phyloP scores from a whole-genome alignment of 192 early-diverging fungal species.

The Blastocladiella britannica region DNA sequence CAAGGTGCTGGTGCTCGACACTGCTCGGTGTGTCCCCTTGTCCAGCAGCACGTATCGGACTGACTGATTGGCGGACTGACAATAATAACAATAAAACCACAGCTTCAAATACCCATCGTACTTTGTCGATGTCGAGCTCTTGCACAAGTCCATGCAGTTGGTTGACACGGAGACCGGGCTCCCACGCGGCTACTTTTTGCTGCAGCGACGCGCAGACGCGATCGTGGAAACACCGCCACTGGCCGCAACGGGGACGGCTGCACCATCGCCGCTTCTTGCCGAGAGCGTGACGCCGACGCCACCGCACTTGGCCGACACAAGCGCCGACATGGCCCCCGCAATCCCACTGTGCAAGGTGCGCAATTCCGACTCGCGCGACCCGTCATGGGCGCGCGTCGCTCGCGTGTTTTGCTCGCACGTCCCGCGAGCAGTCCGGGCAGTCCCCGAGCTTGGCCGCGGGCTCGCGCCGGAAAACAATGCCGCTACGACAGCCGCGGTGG shows the following conservation, averaged over 20 bases:
- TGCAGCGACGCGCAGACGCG: slow-evolving; percentile 9
- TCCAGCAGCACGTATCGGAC: background rate
- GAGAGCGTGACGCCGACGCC: background rate
- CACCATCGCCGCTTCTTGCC: background rate
- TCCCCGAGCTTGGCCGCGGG: too few species aligned
- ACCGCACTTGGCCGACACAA: too few species aligned
- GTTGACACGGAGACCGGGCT: slow-evolving; percentile 58
- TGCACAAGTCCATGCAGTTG: slow-evolving; percentile 65
- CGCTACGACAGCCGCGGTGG: too few species aligned
- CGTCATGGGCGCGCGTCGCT: background rate
- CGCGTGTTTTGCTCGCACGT: background rate
- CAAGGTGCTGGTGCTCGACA: slow-evolving; percentile 66
- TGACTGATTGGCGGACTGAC: background rate
- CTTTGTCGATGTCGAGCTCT: slow-evolving; percentile 43
- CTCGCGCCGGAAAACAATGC: too few species aligned
- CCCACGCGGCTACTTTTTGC: slow-evolving; percentile 72
- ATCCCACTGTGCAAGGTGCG: background rate
- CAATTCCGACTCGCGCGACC: background rate
- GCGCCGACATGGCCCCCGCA: background rate
- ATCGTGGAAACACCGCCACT: too few species aligned
- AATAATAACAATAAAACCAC: too few species aligned
- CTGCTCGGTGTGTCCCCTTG: slow-evolving; percentile 23
- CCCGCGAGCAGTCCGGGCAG: background rate
- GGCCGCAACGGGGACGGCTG: too few species aligned
- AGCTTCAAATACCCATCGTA: slow-evolving; percentile 82